Conservation (phyloP, 306 rosid species). For the Hippophae tibetana region DNA sequence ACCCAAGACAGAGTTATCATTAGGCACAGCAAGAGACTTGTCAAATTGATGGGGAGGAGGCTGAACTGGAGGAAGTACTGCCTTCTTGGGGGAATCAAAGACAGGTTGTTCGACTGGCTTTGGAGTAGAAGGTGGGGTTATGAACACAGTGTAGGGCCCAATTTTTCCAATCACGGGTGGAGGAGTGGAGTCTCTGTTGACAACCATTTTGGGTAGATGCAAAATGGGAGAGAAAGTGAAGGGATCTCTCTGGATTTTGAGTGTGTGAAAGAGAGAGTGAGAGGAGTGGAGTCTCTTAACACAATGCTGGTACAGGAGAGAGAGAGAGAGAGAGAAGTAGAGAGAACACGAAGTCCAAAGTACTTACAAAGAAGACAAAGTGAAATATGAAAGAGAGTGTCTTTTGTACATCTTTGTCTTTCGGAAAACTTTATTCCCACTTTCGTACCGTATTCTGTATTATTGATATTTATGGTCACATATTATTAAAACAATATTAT, state of each 20-base stretch:
- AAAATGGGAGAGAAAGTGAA: background rate
- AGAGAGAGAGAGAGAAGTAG: too few relatives aligned
- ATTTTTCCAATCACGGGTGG: constrained; percentile 88
- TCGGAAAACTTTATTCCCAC: too few relatives aligned
- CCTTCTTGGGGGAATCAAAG: constrained; percentile 59
- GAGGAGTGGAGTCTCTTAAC: too few relatives aligned
- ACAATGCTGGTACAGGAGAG: too few relatives aligned
- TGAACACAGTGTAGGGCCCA: constrained; percentile 96
- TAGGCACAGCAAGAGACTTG: constrained; percentile 21
- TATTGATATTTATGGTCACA: too few relatives aligned
- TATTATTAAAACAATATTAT: too few relatives aligned
- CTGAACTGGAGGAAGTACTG: constrained; percentile 44
- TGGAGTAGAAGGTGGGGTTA: constrained; percentile 91
- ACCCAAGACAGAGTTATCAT: constrained; percentile 43
- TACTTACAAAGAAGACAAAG: too few relatives aligned
- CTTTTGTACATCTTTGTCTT: too few relatives aligned
- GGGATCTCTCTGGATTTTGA: background rate
- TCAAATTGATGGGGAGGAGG: constrained; percentile 84
- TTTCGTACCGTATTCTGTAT: too few relatives aligned
- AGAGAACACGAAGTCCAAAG: too few relatives aligned
- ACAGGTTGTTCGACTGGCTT: constrained; percentile 35
- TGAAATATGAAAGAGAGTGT: too few relatives aligned
- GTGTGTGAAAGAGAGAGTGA: too few relatives aligned
- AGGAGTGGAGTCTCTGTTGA: constrained; percentile 66
- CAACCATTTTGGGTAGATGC: constrained; percentile 38